Evolutionary conservation across 352 stramenopile species (phyloP), one percentile per base, ranked within the genome.

Genomic region (Phytophthora brassicae): DNA sequence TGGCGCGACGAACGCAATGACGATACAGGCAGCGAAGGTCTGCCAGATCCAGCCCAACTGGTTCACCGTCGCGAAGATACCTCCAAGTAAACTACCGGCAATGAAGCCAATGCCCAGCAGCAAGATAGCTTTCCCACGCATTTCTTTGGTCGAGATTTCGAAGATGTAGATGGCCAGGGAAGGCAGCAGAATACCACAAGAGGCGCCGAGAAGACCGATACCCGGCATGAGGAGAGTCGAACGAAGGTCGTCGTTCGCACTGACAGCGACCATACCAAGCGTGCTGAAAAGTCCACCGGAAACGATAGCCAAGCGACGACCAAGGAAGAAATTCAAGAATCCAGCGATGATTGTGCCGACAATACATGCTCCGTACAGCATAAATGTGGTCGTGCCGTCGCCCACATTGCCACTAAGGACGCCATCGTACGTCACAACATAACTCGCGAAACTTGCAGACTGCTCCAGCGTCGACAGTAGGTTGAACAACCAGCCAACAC

Each of bases 21-120:
- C 66, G 7, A 89, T 70, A 6, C 72, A 83, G 12, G 79, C 79
- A 4, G 54, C 75, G 55, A 92, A 92, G 6, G 62, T 72, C 50
- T 92, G 83, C 83, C 83, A 92, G 43, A 92, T 79, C 83, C 83
- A 92, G 14, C 81, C 83, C 24, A 92, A 56, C 52, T 86, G 70
- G 50, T 85, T 79, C 16, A 86, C 66, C 0, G 77, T 78, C 20
- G 70, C 70, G 39, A 87, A 92, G 42, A 81, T 75, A 0, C 61
- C 70, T 9, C 72, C 68, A n/a, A 83, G 42, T 29, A 93, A 58
- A n/a, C 60, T 80, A 28, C 84, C 84, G n/a, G 64, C 42, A 23
- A 89, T 73, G 43, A 89, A 88, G 12, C 84, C 84, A 9, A 84
- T 65, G 22, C 80, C 79, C 3, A 93, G 61, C 4, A 91, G 42